Conservation (phyloP, 768 basidiomycete species). For the Dentipellis sp. region DNA sequence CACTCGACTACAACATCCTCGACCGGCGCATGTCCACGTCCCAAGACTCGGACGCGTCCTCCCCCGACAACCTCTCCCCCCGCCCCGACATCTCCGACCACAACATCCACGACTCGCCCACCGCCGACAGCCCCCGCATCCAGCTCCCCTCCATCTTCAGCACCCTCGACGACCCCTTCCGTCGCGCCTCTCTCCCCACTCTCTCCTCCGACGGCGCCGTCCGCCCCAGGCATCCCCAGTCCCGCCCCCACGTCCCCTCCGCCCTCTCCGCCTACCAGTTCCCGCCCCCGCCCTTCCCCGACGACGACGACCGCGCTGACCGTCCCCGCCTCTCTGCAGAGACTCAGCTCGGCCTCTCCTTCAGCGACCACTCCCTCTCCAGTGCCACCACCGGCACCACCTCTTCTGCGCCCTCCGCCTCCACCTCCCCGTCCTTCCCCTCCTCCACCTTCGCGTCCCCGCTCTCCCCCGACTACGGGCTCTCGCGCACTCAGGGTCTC, state of each 20-base stretch:
- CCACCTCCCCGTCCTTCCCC: slow-evolving; percentile 14
- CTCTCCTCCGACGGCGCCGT: slow-evolving; percentile 38
- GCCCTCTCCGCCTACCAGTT: slow-evolving; percentile 45
- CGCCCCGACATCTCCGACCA: slow-evolving; percentile 34
- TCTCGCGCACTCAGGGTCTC: slow-evolving; percentile 52
- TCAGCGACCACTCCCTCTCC: slow-evolving; percentile 40
- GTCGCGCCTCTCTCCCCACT: slow-evolving; percentile 55
- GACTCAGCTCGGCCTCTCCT: slow-evolving; percentile 35
- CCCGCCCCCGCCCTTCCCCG: slow-evolving; percentile 36
- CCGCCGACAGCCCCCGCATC: slow-evolving; percentile 39
- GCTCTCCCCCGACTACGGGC: slow-evolving; percentile 28
- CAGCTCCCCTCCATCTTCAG: slow-evolving; percentile 71
- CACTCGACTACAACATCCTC: slow-evolving; percentile 18
- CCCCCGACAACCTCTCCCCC: slow-evolving; percentile 50
- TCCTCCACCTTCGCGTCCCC: slow-evolving; percentile 35
- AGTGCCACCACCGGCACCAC: slow-evolving; percentile 30
- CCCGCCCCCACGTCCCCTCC: slow-evolving; percentile 24
- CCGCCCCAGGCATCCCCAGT: slow-evolving; percentile 49
- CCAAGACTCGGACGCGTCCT: slow-evolving; percentile 54
- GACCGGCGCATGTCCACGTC: slow-evolving; percentile 81
- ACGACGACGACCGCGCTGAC: slow-evolving; percentile 26
- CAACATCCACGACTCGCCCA: slow-evolving; percentile 34
- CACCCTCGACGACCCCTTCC: slow-evolving; percentile 51
- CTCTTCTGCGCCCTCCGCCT: slow-evolving; percentile 11
- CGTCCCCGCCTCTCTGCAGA: slow-evolving; percentile 45